Base-by-base conservation (phyloP, 805 yeast species). In the Yarrowia keelungensis region DNA sequence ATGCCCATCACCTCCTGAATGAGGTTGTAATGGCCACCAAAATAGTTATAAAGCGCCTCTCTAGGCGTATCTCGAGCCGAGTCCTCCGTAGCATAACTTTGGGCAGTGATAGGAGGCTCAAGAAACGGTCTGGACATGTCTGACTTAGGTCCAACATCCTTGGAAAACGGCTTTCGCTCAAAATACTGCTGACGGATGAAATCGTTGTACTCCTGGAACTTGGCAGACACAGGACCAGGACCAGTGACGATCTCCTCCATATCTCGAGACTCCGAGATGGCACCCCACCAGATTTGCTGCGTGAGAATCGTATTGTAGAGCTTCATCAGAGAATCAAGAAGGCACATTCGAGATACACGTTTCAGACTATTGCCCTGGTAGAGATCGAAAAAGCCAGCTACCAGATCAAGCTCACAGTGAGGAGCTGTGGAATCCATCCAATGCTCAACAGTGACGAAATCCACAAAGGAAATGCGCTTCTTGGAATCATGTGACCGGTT, bases 211-310 rank as follows among this genome's bases (percentile, higher is more conserved):
- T 43, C 51, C 42, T 59, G 65, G 45, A 59, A 59, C 51, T 45
- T 43, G 10, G 51, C 12, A 3, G 65, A 59, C 7, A 59, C 65
- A 15, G 65, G 65, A 5, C 65, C 65, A 2, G 65, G 35, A 4
- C 65, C 65, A 10, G 65, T 59, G 19, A 59, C 65, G 45, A 59
- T 45, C 51, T 59, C 51, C 51, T 59, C 65, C 42, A 59, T 16
- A 43, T 59, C 65, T 4, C 65, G n/a, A 5, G 41, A 19, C 41
- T 43, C 51, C 1, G 14, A 8, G n/a, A 32, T 26, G 16, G 45
- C 42, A 1, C 65, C 51, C 65, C 65, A 59, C 65, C 65, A 59
- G 35, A 56, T 26, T n/a, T 41, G 47, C 32, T 56, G 62, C 8
- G 62, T 56, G 47, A 42, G 9, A 11, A 56, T 26, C 4, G 47